phyloP scores from a whole-genome alignment of 2,329 filamentous ascomycete genomes.

The Aspergillus sp. region DNA sequence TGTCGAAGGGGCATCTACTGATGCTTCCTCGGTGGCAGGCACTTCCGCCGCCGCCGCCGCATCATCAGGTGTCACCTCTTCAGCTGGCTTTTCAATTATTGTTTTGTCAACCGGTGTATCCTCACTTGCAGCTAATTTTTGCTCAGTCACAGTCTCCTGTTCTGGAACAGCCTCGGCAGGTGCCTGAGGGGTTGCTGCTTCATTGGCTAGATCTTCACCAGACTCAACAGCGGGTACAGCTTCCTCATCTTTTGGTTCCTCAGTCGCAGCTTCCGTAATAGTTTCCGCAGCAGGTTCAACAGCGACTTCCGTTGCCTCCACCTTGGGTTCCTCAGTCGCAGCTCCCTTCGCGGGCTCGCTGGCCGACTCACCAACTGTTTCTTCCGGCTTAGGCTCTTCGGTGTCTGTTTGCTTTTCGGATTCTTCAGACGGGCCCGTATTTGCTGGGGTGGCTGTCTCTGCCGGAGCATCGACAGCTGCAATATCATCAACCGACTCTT shows the following conservation, averaged over 20 bases:
- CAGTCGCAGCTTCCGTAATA: not conserved
- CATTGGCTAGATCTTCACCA: not conserved
- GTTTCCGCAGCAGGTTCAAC: not conserved
- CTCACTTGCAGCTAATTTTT: not conserved
- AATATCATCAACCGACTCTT: not conserved
- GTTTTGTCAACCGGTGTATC: not conserved
- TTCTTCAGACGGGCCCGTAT: not conserved
- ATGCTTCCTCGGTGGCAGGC: not conserved
- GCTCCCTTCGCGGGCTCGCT: slow-evolving; percentile 7
- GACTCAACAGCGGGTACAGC: not conserved
- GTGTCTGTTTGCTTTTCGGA: not conserved
- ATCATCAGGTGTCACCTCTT: slow-evolving; percentile 8
- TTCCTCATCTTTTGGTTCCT: not conserved
- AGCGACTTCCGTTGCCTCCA: slow-evolving; percentile 6
- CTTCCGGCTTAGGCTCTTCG: not conserved
- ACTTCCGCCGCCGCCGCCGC: not conserved
- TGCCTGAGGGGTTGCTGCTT: not conserved
- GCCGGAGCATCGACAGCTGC: not conserved
- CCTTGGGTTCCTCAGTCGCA: slow-evolving; percentile 11
- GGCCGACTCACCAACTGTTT: not conserved
- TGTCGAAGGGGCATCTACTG: not conserved
- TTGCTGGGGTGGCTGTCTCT: not conserved
- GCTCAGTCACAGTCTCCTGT: not conserved
- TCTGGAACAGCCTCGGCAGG: slow-evolving; percentile 1
- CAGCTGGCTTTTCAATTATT: slow-evolving; percentile 3